A percentile compares a stretch with the other conserved stretches of the same genome.
phyloP scores from a whole-genome alignment of 164 flowering plant genomes.

The Macadamia integrifolia region DNA sequence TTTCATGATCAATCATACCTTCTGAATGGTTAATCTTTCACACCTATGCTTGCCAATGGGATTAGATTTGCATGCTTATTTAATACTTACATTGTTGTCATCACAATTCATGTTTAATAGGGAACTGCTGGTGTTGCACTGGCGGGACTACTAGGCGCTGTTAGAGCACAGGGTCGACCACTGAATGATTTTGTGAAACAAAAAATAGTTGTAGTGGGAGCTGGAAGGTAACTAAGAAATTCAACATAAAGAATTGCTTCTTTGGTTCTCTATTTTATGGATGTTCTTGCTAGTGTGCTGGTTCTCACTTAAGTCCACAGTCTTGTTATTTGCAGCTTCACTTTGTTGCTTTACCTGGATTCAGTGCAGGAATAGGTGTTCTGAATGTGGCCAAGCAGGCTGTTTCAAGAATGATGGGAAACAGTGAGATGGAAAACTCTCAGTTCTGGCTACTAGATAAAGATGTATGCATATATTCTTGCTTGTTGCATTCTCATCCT shows the following conservation, averaged over 20 bases:
- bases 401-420: conserved; percentile 63
- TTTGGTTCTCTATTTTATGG: too few relatives aligned
- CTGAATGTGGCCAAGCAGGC: conserved; percentile 75
- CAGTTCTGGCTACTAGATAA: conserved; percentile 83
- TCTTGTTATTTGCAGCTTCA: conserved; percentile 6
- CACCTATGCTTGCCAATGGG: neutral
- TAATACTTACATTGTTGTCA: neutral
- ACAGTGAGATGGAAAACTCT: conserved; percentile 26
- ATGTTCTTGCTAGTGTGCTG: neutral
- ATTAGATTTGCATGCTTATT: neutral
- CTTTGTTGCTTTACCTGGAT: conserved; percentile 20
- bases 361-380: conserved; percentile 99
- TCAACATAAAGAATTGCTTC: too few relatives aligned
- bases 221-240: conserved; percentile 64
- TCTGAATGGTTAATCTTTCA: neutral
- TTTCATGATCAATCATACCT: neutral
- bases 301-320: neutral
- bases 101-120: conserved; percentile 25
- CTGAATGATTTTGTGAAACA: conserved; percentile 79
- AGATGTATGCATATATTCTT: conserved; percentile 45
- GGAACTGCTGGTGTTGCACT: conserved; percentile 99
- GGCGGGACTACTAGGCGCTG: conserved; percentile 91
- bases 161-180: conserved; percentile 93
- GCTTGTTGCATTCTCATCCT: too few relatives aligned
- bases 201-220: conserved; percentile 97